phyloP scores from a whole-genome alignment of 1,139 yeast species.

The Taiozyma onychis region DNA sequence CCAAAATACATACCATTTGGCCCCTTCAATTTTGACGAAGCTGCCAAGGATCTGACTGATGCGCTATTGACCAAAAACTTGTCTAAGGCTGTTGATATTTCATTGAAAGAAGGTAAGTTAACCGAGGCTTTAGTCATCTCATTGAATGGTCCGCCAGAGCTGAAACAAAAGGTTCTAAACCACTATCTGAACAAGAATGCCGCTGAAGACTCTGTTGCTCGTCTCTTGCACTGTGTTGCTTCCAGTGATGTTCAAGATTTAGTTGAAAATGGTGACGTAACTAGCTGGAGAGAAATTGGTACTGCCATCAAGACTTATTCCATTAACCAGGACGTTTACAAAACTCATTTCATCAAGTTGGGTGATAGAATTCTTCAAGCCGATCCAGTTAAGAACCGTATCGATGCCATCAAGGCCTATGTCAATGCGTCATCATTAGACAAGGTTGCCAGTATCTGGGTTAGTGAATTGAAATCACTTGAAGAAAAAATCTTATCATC shows the following conservation, averaged over 20 bases:
- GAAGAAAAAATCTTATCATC: slow-evolving; percentile 49
- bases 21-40: slow-evolving; percentile 34
- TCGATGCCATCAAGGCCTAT: slow-evolving; percentile 72
- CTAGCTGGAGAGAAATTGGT: slow-evolving; percentile 83
- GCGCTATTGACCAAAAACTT: slow-evolving; percentile 60
- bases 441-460: slow-evolving; percentile 79
- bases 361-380: slow-evolving; percentile 65
- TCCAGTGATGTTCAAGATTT: slow-evolving; percentile 61
- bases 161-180: slow-evolving; percentile 63
- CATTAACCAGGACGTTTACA: slow-evolving; percentile 40
- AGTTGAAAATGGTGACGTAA: slow-evolving; percentile 69
- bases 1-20: slow-evolving; percentile 34
- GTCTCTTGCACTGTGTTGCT: slow-evolving; percentile 66
- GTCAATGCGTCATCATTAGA: slow-evolving; percentile 79
- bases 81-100: slow-evolving; percentile 61
- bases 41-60: slow-evolving; percentile 43
- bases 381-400: slow-evolving; percentile 41
- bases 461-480: slow-evolving; percentile 57
- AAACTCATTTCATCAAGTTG: slow-evolving; percentile 51
- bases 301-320: slow-evolving; percentile 58
- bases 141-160: slow-evolving; percentile 55
- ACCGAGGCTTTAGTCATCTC: slow-evolving; percentile 83
- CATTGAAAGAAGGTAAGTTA: slow-evolving; percentile 58
- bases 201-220: slow-evolving; percentile 52
- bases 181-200: slow-evolving; percentile 63